A percentile compares a stretch with the other conserved stretches of the same genome.
These are phyloP conservation scores for Lichtheimia ornata DNA, from an alignment of 371 early-diverging fungal species.

Conservation along the genomic window DNA sequence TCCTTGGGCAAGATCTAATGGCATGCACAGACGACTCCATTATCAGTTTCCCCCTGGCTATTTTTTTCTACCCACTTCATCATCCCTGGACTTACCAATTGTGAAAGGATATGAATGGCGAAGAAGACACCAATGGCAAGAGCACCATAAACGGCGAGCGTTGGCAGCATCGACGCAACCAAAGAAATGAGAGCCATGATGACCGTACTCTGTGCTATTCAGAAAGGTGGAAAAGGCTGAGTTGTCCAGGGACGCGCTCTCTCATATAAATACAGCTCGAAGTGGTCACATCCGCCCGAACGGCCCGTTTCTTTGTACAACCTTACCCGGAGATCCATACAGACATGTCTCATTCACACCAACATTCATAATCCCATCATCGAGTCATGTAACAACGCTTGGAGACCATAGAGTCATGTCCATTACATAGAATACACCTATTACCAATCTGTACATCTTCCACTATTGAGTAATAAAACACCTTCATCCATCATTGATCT, in stretches of 20 bases:
- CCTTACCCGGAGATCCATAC: neutral
- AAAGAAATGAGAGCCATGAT: constrained; percentile 16
- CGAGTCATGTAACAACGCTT: too few relatives aligned
- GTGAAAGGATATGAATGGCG: constrained; percentile 44
- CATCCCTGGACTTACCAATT: constrained; percentile 29
- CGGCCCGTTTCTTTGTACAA: constrained; percentile 10
- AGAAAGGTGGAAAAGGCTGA: neutral
- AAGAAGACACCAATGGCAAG: constrained; percentile 32
- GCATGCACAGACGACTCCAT: neutral
- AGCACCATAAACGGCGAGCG: constrained; percentile 27
- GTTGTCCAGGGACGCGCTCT: too few relatives aligned
- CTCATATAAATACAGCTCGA: too few relatives aligned
- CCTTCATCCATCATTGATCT: too few relatives aligned
- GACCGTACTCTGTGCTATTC: neutral
- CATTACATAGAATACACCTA: too few relatives aligned
- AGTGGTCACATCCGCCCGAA: constrained; percentile 4
- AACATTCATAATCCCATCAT: too few relatives aligned
- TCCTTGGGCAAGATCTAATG: constrained; percentile 50
- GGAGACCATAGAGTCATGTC: too few relatives aligned
- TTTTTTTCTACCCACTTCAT: constrained; percentile 7
- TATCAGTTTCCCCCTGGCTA: neutral
- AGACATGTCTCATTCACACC: too few relatives aligned
- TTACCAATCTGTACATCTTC: too few relatives aligned
- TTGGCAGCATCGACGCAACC: constrained; percentile 9
- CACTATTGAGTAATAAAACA: too few relatives aligned